These are phyloP conservation scores for Quercus cerris DNA, from an alignment of 306 rosid genomes.

Conservation along the genomic window DNA sequence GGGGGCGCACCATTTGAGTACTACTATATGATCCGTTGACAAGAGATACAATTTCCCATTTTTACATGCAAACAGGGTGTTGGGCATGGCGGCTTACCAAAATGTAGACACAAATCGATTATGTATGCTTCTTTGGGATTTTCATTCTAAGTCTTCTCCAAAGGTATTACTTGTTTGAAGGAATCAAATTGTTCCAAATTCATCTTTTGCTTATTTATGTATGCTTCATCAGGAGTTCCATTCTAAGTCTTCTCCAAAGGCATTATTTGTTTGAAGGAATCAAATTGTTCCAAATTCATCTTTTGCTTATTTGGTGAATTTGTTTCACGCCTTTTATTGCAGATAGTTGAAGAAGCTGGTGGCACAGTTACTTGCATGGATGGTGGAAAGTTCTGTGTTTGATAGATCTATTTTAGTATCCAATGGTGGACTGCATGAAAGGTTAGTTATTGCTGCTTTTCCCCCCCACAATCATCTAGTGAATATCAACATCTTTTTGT, in stretches of 20 bases:
- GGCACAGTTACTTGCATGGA: conserved; percentile 84
- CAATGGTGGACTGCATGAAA: conserved; percentile 62
- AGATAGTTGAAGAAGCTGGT: conserved; percentile 97
- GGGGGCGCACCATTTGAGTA: background rate
- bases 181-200: conserved; percentile 2
- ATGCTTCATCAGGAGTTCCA: background rate
- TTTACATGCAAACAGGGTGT: background rate
- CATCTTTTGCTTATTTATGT: background rate
- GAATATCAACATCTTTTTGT: background rate
- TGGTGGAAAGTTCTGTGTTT: conserved; percentile 78
- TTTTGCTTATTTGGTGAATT: background rate
- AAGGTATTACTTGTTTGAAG: background rate
- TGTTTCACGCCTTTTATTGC: background rate
- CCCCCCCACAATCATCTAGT: background rate
- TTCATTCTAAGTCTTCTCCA: background rate
- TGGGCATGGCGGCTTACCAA: background rate
- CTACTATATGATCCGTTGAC: background rate
- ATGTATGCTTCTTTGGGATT: background rate
- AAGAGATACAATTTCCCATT: background rate
- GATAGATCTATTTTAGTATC: conserved; percentile 94
- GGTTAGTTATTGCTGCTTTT: conserved; percentile 41
- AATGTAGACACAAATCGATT: background rate
- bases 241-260: background rate
- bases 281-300: conserved; percentile 3
- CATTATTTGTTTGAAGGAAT: background rate